These are phyloP conservation scores for Tetragonia tetragonoides DNA, from an alignment of 148 eudicot genomes.

Conservation along the genomic window DNA sequence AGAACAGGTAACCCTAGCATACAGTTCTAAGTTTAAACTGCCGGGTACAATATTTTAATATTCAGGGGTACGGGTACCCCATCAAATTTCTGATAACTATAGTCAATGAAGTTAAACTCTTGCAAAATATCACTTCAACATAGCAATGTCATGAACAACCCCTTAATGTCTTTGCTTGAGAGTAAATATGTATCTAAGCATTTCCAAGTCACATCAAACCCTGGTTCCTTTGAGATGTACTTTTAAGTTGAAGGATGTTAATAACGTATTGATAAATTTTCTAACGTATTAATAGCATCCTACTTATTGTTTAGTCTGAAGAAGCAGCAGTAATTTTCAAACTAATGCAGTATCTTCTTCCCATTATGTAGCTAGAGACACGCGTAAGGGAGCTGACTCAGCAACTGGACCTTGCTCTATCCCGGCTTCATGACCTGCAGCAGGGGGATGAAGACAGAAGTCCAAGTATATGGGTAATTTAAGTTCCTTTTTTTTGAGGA, in stretches of 20 bases:
- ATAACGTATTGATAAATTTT: too few species aligned
- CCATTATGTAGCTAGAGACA: constrained; percentile 61
- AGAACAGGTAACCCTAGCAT: constrained; percentile 58
- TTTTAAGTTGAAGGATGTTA: not conserved
- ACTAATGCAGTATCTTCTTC: constrained; percentile 11
- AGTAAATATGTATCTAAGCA: not conserved
- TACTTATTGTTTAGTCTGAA: not conserved
- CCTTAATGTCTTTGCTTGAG: not conserved
- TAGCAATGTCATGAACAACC: too few species aligned
- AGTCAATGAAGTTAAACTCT: not conserved
- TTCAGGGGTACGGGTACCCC: too few species aligned
- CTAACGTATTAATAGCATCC: too few species aligned
- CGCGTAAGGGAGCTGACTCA: constrained; percentile 61
- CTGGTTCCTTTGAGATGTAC: not conserved
- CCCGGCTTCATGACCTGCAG: constrained; percentile 70
- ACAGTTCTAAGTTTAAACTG: too few species aligned
- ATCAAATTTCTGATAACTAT: not conserved
- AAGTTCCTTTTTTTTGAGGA: constrained; percentile 3
- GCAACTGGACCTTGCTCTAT: constrained; percentile 72
- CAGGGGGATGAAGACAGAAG: constrained; percentile 43
- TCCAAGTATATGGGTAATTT: constrained; percentile 41
- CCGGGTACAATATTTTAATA: not conserved
- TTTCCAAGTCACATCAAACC: not conserved
- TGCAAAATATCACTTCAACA: too few species aligned
- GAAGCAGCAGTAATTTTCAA: not conserved